Base-by-base conservation (phyloP, 2,329 filamentous ascomycete genomes). In the Botrytis aclada region DNA sequence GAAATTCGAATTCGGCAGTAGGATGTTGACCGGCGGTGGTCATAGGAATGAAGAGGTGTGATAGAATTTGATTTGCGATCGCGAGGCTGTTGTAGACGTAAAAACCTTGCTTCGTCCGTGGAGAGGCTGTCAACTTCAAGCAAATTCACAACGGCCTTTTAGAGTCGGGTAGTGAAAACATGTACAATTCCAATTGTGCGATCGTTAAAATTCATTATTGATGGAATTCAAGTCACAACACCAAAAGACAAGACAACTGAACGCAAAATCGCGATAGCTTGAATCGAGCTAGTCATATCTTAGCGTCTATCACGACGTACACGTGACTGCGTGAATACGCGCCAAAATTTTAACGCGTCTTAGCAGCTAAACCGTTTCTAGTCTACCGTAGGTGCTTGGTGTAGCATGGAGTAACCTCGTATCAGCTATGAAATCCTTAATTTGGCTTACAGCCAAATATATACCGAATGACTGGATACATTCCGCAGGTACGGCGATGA, bases 21-120 rank as follows among this genome's bases (percentile, higher is more conserved):
- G 45, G 72, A 56, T 71, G 64, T 71, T 39, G 67, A 43, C 60
- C 47, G 32, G 70, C 60, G 45, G 72, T 45, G 62, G 72, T 73
- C 72, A 73, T 73, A 65, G 72, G 47, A 72, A 45, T 71, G 39
- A 29, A 63, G 58, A 54, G 37, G 12, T 37, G 67, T 8, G 54
- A 45, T 43, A 14, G 67, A 62, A 34, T 70, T 61, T 43, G 67
- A 43, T 45, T 70, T 34, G 29, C 34, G 67, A 70, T 29, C 54
- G 43, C 39, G 41, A 62, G 54, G 54, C 54, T 45, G 39, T 32
- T 14, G 14, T 61, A 10, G 18, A 41, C 65, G 34, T 22, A 45
- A 22, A 22, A 45, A 22, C 12, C 54, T 45, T 29, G 16, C 41
- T 60, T 69, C 37, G 29, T 54, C 34, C 32, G 56, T 41, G 14